Conservation (phyloP, 169 alveolate genomes). For the Plasmodium fragile region DNA sequence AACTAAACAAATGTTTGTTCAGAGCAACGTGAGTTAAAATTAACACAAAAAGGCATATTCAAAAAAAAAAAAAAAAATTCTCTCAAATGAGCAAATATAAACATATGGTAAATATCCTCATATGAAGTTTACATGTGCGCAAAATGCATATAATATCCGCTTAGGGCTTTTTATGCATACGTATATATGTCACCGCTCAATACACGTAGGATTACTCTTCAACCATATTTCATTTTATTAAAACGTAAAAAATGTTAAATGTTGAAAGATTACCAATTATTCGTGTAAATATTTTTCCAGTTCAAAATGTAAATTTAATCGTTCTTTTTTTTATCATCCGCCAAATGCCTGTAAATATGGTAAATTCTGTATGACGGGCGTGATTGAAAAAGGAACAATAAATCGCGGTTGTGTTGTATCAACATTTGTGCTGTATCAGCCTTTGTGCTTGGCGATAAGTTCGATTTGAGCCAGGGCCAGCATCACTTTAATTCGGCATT, state of each 20-base stretch:
- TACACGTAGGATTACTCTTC: slow-evolving; percentile 28
- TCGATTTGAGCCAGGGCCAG: not conserved
- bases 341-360: not conserved
- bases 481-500: not conserved
- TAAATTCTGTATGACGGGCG: not conserved
- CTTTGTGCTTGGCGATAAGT: not conserved
- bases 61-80: not conserved
- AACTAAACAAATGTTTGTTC: not conserved
- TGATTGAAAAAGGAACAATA: not conserved
- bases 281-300: not conserved
- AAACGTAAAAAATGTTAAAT: not conserved
- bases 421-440: not conserved
- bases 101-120: not conserved
- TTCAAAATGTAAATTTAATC: not conserved
- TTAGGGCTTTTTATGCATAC: not conserved
- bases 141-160: not conserved
- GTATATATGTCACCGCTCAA: not conserved
- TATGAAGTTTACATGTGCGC: not conserved
- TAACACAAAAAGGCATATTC: not conserved
- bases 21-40: slow-evolving; percentile 11
- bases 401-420: slow-evolving; percentile 3
- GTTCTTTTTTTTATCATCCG: not conserved
- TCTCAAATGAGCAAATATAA: not conserved
- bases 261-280: not conserved
- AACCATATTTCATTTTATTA: not conserved